phyloP scores from a whole-genome alignment of 768 basidiomycete genomes.

The Chlorophyllum brunneum region DNA sequence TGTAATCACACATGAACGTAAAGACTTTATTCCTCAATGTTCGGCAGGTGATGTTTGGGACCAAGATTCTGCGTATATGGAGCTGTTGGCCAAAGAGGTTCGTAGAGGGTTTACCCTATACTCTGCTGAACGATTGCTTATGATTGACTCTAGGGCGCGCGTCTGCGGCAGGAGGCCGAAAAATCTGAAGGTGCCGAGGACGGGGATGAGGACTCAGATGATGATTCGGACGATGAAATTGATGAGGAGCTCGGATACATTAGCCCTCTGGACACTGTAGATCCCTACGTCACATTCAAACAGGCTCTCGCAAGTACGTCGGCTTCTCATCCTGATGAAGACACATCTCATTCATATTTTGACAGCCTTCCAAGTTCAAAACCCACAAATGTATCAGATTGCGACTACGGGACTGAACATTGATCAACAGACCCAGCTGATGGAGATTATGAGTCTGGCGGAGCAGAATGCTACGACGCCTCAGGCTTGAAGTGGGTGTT shows the following conservation, averaged over 20 bases:
- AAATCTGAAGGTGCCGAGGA: slow-evolving; percentile 45
- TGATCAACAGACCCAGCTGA: slow-evolving; percentile 76
- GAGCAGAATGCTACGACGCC: slow-evolving; percentile 34
- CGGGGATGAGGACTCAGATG: slow-evolving; percentile 70
- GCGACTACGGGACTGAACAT: slow-evolving; percentile 68
- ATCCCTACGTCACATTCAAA: slow-evolving; percentile 78
- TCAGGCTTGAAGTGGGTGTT: slow-evolving; percentile 17
- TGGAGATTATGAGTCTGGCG: slow-evolving; percentile 81
- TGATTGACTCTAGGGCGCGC: slow-evolving; percentile 65
- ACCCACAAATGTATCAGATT: slow-evolving; percentile 61
- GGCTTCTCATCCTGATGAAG: slow-evolving; percentile 4
- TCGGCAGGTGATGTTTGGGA: slow-evolving; percentile 92
- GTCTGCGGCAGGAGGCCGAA: slow-evolving; percentile 62
- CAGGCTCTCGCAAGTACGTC: slow-evolving; percentile 68
- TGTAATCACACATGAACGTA: slow-evolving; percentile 14
- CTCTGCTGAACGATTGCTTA: neutral
- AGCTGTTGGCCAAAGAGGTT: slow-evolving; percentile 79
- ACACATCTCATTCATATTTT: slow-evolving; percentile 4
- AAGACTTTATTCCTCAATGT: no score
- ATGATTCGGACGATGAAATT: slow-evolving; percentile 53
- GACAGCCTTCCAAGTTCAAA: slow-evolving; percentile 74
- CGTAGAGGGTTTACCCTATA: no score
- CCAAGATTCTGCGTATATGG: slow-evolving; percentile 83
- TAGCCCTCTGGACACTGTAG: slow-evolving; percentile 75
- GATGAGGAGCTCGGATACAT: slow-evolving; percentile 85